phyloP scores from a whole-genome alignment of 768 basidiomycete species.

The Phaeotremella skinneri region DNA sequence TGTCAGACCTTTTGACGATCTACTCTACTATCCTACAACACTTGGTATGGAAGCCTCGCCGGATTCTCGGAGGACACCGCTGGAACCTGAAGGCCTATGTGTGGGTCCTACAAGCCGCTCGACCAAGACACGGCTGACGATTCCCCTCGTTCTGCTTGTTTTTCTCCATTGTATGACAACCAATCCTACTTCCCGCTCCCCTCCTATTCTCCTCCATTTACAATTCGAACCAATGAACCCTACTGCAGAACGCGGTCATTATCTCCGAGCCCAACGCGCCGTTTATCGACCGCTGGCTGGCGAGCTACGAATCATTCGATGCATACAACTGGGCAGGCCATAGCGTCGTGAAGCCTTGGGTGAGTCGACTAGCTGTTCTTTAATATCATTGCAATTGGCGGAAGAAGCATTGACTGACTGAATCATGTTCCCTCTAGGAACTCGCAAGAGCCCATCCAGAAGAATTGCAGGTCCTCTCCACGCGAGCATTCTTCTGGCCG shows the following conservation, averaged over 20 bases:
- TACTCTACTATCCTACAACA: conserved; percentile 43
- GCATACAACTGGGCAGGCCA: conserved; percentile 46
- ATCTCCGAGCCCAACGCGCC: conserved; percentile 41
- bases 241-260: conserved; percentile 51
- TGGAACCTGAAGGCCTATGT: conserved; percentile 51
- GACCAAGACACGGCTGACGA: not conserved
- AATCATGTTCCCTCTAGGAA: conserved; percentile 26
- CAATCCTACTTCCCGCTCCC: not conserved
- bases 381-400: not conserved
- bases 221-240: not conserved
- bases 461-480: conserved; percentile 48
- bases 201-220: not conserved
- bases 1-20: conserved; percentile 43
- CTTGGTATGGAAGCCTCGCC: conserved; percentile 50
- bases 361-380: conserved; percentile 16
- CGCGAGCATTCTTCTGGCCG: conserved; percentile 53
- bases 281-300: conserved; percentile 50
- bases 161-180: too few relatives aligned
- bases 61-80: conserved; percentile 31
- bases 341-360: conserved; percentile 50
- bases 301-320: conserved; percentile 47
- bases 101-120: conserved; percentile 24
- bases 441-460: conserved; percentile 46
- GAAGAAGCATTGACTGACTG: not conserved
- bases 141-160: too few relatives aligned